Evolutionary conservation across 2,329 filamentous ascomycete species (phyloP), one percentile per base, ranked within the genome.

Genomic region (Paecilomyces sp.): DNA sequence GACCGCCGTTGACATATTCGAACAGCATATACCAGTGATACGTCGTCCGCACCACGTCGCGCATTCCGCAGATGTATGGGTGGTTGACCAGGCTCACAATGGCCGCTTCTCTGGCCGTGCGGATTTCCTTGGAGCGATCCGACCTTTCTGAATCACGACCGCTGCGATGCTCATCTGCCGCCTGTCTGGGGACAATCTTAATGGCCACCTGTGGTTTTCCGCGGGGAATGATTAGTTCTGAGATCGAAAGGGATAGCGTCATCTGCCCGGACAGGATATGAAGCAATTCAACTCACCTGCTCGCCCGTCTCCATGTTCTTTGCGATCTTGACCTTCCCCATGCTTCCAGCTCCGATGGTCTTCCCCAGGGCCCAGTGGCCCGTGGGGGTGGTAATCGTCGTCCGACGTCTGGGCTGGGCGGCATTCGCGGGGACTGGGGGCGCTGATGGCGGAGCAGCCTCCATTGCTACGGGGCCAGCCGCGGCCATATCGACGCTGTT

Each of bases 21-120:
- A 96, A 99, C 57, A 99, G 86, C 94, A 99, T 99, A 77, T 99
- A 99, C 94, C 94, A 99, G 76, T 99, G 94, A 74, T 97, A 94
- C 70, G 94, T 93, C 56, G 94, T 97, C 60, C 92, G 88, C 59
- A 97, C 89, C 28, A 97, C 92, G 77, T 99, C 94, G 65, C 92
- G 87, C 83, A 99, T 90, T 61, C 90, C 92, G 74, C 94, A 97
- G 60, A 99, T 95, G 71, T 96, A 95, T 13, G 93, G 94, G 70
- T 97, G 94, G 70, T 92, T 91, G 60, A 97, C 84, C 55, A 99
- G 85, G 28, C 91, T 96, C 63, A 97, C 93, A 70, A 99, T 97
- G 66, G 94, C 94, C 51, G 94, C 93, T 75, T 99, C 94, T 70
- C 94, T 86, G 50, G 93, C 92, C 13, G 94, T 97, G 60, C 94